A percentile compares a stretch with the other conserved stretches of the same genome.
Evolutionary conservation across 345 rosid genomes (phyloP).

Genomic region (Aegle marmelos): DNA sequence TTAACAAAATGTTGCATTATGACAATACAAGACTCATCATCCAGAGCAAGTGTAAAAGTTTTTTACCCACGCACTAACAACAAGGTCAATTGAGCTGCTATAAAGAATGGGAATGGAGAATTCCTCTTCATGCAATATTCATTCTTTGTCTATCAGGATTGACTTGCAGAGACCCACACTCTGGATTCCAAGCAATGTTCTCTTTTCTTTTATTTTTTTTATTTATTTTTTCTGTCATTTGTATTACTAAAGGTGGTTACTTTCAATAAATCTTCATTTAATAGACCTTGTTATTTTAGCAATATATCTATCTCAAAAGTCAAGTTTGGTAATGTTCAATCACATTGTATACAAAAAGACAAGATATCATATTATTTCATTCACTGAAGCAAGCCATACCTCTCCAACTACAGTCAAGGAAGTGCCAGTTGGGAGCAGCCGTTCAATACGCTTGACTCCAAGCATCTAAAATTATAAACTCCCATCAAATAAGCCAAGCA

Average conservation of each 20-base stretch:
- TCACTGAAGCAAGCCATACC: conserved; percentile 40
- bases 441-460: conserved; percentile 90
- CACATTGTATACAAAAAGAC: background rate
- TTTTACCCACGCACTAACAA: background rate
- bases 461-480: conserved; percentile 66
- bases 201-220: background rate
- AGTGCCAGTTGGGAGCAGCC: conserved; percentile 89
- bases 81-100: background rate
- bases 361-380: background rate
- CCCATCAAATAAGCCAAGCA: conserved; percentile 20
- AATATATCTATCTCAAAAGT: background rate
- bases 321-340: background rate
- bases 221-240: background rate
- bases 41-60: background rate
- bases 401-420: conserved; percentile 95
- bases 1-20: background rate
- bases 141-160: background rate
- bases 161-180: background rate
- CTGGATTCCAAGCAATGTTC: background rate
- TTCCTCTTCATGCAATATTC: background rate
- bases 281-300: background rate
- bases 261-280: background rate
- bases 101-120: background rate
- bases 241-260: background rate
- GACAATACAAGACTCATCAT: background rate